Percentiles rank a stretch among this genome's conserved stretches.
These are phyloP conservation scores for Schwanniomyces yamadae DNA, from an alignment of 805 yeast genomes.

Conservation along the genomic window DNA sequence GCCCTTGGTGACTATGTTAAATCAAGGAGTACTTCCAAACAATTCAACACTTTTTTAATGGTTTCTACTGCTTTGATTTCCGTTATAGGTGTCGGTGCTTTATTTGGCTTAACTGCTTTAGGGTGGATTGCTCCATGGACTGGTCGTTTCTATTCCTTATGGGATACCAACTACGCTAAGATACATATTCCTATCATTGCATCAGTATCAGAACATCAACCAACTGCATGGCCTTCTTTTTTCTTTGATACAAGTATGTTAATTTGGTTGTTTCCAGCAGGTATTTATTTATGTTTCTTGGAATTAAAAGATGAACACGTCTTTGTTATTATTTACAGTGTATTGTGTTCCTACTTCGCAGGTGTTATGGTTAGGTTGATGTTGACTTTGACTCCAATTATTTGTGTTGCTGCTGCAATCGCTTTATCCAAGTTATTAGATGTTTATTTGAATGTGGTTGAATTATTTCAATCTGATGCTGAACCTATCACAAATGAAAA, in stretches of 20 bases:
- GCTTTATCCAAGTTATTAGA: conserved; percentile 84
- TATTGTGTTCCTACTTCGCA: conserved; percentile 94
- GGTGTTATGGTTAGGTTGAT: conserved; percentile 99
- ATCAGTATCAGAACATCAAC: conserved; percentile 98
- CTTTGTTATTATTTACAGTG: conserved; percentile 86
- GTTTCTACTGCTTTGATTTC: conserved; percentile 59
- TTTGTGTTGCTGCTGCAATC: conserved; percentile 90
- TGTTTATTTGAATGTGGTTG: conserved; percentile 68
- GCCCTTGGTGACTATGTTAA: conserved; percentile 82
- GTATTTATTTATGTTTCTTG: conserved; percentile 85
- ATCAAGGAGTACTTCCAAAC: conserved; percentile 65
- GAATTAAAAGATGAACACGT: conserved; percentile 90
- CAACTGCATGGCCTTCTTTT: conserved; percentile 99
- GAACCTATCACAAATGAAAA: conserved; percentile 10
- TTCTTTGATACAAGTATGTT: conserved; percentile 90
- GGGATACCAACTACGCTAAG: conserved; percentile 98
- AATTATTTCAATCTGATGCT: conserved; percentile 24
- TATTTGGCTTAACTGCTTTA: conserved; percentile 77
- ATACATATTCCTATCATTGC: conserved; percentile 98
- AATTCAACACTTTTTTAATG: conserved; percentile 67
- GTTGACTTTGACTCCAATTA: conserved; percentile 94
- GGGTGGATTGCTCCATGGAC: conserved; percentile 99
- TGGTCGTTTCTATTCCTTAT: conserved; percentile 95
- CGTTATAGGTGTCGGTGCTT: conserved; percentile 63
- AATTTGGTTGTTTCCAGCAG: conserved; percentile 98